phyloP scores from a whole-genome alignment of 176 grass and related monocot genomes.

The Dendrocalamus sinicus region DNA sequence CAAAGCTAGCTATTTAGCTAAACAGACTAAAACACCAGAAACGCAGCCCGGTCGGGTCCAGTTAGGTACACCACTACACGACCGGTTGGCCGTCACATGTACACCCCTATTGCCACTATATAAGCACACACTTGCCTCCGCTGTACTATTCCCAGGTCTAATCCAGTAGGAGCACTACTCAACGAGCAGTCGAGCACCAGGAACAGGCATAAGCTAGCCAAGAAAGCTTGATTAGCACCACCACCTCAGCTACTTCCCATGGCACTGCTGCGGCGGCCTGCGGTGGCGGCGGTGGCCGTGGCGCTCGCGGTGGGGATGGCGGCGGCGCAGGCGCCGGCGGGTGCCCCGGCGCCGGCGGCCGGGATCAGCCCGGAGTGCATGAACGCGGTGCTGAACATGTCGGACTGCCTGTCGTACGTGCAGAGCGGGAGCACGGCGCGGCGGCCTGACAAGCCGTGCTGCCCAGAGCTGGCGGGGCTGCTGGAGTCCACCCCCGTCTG shows the following conservation, averaged over 20 bases:
- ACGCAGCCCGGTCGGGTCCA: background rate
- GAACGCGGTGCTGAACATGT: conserved; percentile 68
- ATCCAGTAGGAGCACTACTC: background rate
- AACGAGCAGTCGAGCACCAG: background rate
- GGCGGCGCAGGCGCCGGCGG: conserved; percentile 40
- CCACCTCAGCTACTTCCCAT: conserved; percentile 13
- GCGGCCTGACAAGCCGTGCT: conserved; percentile 74
- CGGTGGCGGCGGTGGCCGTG: conserved; percentile 12
- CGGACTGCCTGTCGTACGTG: conserved; percentile 83
- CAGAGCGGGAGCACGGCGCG: conserved; percentile 60
- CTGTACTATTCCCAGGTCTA: background rate
- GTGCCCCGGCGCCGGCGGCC: conserved; percentile 44
- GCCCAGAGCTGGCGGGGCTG: conserved; percentile 84
- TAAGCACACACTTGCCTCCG: background rate
- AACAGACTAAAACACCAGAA: background rate
- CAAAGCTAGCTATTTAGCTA: background rate
- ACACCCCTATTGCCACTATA: background rate
- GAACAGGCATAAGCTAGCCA: background rate
- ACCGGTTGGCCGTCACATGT: background rate
- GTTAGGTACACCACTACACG: background rate
- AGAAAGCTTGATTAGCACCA: background rate
- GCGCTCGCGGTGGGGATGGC: conserved; percentile 37
- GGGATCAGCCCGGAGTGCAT: conserved; percentile 53
- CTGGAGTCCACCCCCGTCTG: conserved; percentile 75
- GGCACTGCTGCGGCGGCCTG: conserved; percentile 30